Evolutionary conservation across 1,139 yeast species (phyloP).

Genomic region (Spencermartinsiella ligniputridi): DNA sequence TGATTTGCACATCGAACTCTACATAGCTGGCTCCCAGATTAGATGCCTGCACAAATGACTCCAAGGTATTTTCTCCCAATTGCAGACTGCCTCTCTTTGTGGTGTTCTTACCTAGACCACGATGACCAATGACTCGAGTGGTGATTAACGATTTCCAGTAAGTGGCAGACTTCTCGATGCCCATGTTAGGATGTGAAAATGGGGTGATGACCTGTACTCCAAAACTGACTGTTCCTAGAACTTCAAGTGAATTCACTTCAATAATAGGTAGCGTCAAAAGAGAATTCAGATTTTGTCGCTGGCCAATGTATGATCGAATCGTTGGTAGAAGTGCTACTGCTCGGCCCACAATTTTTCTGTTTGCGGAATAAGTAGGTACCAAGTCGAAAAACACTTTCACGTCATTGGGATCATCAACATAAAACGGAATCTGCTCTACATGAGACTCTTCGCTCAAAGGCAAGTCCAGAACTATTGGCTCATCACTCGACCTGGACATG

Average conservation of each 20-base stretch:
- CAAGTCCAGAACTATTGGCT: constrained; percentile 69
- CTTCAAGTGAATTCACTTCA: constrained; percentile 64
- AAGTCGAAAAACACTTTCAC: constrained; percentile 74
- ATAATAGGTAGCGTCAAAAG: constrained; percentile 73
- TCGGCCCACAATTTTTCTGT: constrained; percentile 63
- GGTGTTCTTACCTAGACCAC: constrained; percentile 89
- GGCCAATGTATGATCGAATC: constrained; percentile 66
- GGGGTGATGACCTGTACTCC: constrained; percentile 72
- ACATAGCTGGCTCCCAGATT: constrained; percentile 74
- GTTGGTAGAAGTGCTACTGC: constrained; percentile 74
- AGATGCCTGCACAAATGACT: constrained; percentile 94
- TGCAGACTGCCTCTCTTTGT: constrained; percentile 73
- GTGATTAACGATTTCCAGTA: constrained; percentile 91
- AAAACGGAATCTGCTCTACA: constrained; percentile 79
- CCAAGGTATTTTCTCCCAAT: constrained; percentile 93
- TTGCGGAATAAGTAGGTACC: constrained; percentile 81
- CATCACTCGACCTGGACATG: constrained; percentile 46
- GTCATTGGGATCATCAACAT: constrained; percentile 46
- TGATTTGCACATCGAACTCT: constrained; percentile 93
- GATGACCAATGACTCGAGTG: constrained; percentile 91
- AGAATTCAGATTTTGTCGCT: constrained; percentile 63
- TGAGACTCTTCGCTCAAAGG: constrained; percentile 80
- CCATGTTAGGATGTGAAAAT: constrained; percentile 68
- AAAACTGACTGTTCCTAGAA: constrained; percentile 72
- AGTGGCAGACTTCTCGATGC: constrained; percentile 65